These are phyloP conservation scores for Epichloe brachyelytri DNA, from an alignment of 2,329 filamentous ascomycete genomes.

Conservation along the genomic window DNA sequence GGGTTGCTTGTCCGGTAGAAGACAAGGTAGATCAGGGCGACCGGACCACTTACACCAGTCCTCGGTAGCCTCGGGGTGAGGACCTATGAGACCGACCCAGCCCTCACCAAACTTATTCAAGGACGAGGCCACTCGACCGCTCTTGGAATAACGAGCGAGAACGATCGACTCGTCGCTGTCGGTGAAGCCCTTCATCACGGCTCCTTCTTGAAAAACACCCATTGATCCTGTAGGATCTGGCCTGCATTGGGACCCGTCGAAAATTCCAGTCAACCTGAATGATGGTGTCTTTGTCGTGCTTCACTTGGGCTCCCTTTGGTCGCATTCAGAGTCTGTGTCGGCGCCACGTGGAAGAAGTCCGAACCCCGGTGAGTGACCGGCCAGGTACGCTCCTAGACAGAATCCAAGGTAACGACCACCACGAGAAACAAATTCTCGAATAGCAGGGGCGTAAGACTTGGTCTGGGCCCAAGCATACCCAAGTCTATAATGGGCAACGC, in stretches of 20 bases:
- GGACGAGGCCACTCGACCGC: constrained; percentile 12
- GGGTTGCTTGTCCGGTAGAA: too few species aligned
- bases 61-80: constrained; percentile 15
- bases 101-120: constrained; percentile 13
- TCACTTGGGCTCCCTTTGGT: constrained; percentile 11
- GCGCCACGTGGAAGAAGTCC: constrained; percentile 10
- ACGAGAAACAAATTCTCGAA: constrained; percentile 11
- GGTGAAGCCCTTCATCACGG: constrained; percentile 9
- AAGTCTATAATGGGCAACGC: constrained; percentile 8
- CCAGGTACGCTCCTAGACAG: constrained; percentile 16
- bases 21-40: neutral
- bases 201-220: constrained; percentile 18
- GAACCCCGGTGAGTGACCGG: constrained; percentile 12
- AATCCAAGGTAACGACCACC: constrained; percentile 16
- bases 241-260: constrained; percentile 8
- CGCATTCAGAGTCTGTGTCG: constrained; percentile 8
- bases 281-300: constrained; percentile 9
- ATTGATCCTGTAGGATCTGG: constrained; percentile 7
- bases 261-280: constrained; percentile 15
- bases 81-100: constrained; percentile 14
- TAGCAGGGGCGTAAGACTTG: constrained; percentile 7
- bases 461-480: constrained; percentile 9
- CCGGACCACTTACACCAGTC: constrained; percentile 13
- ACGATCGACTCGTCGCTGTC: constrained; percentile 7
- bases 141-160: constrained; percentile 12